phyloP scores from a whole-genome alignment of 345 rosid species.

The Hevea brasiliensis region DNA sequence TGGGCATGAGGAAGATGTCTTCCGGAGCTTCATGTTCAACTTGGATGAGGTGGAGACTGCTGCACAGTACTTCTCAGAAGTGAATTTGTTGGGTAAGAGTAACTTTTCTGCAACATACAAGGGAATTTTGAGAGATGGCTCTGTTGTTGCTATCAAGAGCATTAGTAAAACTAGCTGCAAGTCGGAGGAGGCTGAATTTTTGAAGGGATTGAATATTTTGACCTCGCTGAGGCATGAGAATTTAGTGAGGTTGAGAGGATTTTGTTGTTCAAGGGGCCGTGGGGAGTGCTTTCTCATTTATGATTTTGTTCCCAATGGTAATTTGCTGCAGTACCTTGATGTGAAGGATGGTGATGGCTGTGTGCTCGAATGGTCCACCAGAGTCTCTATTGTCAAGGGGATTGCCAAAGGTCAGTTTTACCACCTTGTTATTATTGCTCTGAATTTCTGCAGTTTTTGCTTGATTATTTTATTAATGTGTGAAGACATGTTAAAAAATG shows the following conservation, averaged over 20 bases:
- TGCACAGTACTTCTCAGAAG: slow-evolving; percentile 83
- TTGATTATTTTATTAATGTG: neutral
- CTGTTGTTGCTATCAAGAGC: slow-evolving; percentile 71
- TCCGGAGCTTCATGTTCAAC: slow-evolving; percentile 88
- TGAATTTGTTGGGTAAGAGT: slow-evolving; percentile 72
- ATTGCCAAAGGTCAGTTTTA: slow-evolving; percentile 76
- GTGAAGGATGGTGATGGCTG: slow-evolving; percentile 51
- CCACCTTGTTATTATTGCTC: slow-evolving; percentile 2
- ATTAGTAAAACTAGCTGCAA: slow-evolving; percentile 83
- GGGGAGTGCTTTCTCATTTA: slow-evolving; percentile 91
- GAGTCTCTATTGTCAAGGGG: slow-evolving; percentile 75
- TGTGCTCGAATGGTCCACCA: slow-evolving; percentile 85
- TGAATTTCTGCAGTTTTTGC: neutral
- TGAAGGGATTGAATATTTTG: slow-evolving; percentile 72
- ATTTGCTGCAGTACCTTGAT: slow-evolving; percentile 71
- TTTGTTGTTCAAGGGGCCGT: slow-evolving; percentile 89
- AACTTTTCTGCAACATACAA: slow-evolving; percentile 66
- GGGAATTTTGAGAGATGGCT: slow-evolving; percentile 84
- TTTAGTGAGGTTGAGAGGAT: slow-evolving; percentile 75
- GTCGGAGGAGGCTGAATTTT: slow-evolving; percentile 73
- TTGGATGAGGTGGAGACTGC: slow-evolving; percentile 94
- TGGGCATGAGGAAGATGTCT: slow-evolving; percentile 62
- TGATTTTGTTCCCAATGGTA: slow-evolving; percentile 80
- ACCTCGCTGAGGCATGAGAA: slow-evolving; percentile 75
- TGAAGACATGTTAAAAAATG: neutral